A percentile compares a stretch with the other conserved stretches of the same genome.
Conservation (phyloP, 164 flowering plant genomes). For the Vitis rupestris region DNA sequence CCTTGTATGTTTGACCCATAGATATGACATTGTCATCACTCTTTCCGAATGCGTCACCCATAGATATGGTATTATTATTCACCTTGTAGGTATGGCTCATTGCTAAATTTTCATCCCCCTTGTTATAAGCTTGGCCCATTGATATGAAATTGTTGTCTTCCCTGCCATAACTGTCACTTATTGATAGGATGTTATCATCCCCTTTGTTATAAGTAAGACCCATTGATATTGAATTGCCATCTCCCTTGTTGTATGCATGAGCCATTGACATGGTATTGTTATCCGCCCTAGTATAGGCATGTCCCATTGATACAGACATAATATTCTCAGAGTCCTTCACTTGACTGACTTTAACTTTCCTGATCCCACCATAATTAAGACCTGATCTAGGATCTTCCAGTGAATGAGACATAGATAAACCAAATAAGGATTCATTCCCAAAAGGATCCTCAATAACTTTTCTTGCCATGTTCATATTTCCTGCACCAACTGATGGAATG, state of each 20-base stretch:
- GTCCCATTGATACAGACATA: constrained; percentile 25
- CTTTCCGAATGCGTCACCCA: constrained; percentile 21
- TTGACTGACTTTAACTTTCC: constrained; percentile 40
- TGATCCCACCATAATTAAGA: constrained; percentile 28
- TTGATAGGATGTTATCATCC: constrained; percentile 21
- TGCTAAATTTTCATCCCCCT: constrained; percentile 19
- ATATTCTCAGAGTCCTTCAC: constrained; percentile 37
- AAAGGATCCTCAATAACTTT: constrained; percentile 24
- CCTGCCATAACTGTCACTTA: constrained; percentile 16
- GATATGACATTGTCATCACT: constrained; percentile 26
- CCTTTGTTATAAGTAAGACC: constrained; percentile 25
- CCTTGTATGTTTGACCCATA: constrained; percentile 29
- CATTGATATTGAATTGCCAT: constrained; percentile 20
- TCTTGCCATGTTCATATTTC: constrained; percentile 21
- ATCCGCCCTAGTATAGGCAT: constrained; percentile 17
- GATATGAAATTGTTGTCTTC: constrained; percentile 27
- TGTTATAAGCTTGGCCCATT: constrained; percentile 29
- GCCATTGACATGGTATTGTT: constrained; percentile 8
- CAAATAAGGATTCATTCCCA: constrained; percentile 33
- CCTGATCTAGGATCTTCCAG: constrained; percentile 32
- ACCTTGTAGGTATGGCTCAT: constrained; percentile 22
- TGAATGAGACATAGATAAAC: constrained; percentile 33
- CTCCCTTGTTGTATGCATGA: constrained; percentile 24
- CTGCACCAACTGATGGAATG: constrained; percentile 15
- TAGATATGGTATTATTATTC: constrained; percentile 11